Conservation (phyloP, 306 rosid species). For the Potentilla sterilis region DNA sequence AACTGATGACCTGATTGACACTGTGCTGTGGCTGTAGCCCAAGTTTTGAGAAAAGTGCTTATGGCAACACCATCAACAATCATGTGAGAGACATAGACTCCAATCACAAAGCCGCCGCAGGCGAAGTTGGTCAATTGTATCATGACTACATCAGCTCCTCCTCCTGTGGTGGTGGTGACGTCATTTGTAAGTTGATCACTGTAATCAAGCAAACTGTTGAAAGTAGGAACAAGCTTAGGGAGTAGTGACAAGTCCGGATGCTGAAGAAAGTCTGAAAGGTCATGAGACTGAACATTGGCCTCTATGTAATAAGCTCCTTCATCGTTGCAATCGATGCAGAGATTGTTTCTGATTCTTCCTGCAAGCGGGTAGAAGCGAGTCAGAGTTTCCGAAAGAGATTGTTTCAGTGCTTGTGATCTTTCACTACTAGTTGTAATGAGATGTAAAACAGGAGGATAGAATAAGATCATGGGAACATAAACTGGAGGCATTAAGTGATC, state of each 20-base stretch:
- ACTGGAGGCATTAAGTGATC: no score
- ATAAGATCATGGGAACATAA: no score
- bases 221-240: not conserved
- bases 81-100: not conserved
- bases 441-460: no score
- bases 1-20: not conserved
- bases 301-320: conserved; percentile 2
- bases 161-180: not conserved
- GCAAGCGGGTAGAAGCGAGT: not conserved
- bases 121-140: not conserved
- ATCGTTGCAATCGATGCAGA: not conserved
- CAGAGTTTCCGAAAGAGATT: conserved; percentile 4
- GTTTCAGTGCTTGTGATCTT: not conserved
- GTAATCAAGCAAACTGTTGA: not conserved
- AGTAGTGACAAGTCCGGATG: not conserved
- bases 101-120: not conserved
- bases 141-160: not conserved
- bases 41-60: not conserved
- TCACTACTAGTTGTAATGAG: not conserved
- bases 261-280: not conserved
- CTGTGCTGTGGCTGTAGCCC: not conserved
- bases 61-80: not conserved
- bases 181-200: not conserved
- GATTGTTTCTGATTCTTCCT: not conserved
- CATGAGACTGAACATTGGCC: not conserved